A percentile compares a stretch with the other conserved stretches of the same genome.
Conservation (phyloP, 768 basidiomycete genomes). For the Lactarius hatsudake region DNA sequence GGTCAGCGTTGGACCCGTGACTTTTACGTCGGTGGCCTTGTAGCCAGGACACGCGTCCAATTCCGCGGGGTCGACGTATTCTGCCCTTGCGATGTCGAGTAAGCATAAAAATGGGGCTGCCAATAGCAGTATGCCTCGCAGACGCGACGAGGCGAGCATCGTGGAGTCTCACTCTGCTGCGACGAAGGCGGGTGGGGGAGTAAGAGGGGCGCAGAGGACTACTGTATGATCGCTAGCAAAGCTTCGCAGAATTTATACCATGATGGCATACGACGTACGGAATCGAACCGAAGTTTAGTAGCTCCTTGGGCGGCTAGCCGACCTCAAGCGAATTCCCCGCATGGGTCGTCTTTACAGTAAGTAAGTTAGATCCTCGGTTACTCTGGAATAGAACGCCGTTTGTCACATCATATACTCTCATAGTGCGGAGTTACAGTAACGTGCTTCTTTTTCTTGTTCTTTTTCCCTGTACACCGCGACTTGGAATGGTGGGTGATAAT, state of each 20-base stretch:
- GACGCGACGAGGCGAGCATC: neutral
- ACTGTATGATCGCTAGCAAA: neutral
- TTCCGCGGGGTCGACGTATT: conserved; percentile 29
- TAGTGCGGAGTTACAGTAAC: too few species aligned
- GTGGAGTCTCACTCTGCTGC: neutral
- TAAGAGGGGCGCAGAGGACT: neutral
- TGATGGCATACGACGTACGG: too few species aligned
- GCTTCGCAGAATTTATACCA: neutral
- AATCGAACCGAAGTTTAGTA: too few species aligned
- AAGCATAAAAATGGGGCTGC: neutral
- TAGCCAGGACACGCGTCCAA: conserved; percentile 65
- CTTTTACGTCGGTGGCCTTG: conserved; percentile 45
- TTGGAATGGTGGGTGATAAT: too few species aligned
- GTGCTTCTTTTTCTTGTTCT: too few species aligned
- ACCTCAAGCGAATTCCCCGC: neutral
- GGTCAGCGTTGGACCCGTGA: conserved; percentile 40
- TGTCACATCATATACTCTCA: neutral
- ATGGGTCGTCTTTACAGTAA: too few species aligned
- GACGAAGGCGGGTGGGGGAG: neutral
- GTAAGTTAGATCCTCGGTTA: too few species aligned
- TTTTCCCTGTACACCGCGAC: too few species aligned
- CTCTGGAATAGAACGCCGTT: too few species aligned
- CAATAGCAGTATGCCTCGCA: neutral
- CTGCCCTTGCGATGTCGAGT: conserved; percentile 24
- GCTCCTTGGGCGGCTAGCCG: neutral